phyloP scores from a whole-genome alignment of 805 yeast genomes.

The Candida patagonica region DNA sequence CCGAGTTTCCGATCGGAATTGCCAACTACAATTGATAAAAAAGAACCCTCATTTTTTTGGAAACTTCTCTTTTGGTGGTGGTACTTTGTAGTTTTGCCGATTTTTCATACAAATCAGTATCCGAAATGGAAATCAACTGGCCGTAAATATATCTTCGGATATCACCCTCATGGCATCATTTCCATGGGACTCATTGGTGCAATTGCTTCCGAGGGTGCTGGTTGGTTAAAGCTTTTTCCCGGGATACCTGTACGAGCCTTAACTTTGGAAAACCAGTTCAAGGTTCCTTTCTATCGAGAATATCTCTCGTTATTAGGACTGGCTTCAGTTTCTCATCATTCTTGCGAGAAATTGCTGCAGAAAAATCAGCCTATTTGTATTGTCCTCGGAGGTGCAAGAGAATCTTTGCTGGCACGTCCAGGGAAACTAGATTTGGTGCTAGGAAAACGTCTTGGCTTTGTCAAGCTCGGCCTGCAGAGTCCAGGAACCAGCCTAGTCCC shows the following conservation, averaged over 20 bases:
- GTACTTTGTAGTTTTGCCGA: slow-evolving; percentile 8
- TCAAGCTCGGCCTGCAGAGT: slow-evolving; percentile 71
- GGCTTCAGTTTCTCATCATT: slow-evolving; percentile 70
- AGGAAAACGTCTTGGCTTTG: slow-evolving; percentile 75
- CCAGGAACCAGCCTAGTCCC: slow-evolving; percentile 82
- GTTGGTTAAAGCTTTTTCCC: slow-evolving; percentile 61
- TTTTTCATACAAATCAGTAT: slow-evolving; percentile 32
- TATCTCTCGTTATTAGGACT: slow-evolving; percentile 74
- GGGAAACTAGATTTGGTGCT: slow-evolving; percentile 59
- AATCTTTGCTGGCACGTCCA: slow-evolving; percentile 60
- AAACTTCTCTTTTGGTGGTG: slow-evolving; percentile 17
- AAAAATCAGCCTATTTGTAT: slow-evolving; percentile 72
- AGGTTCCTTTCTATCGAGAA: slow-evolving; percentile 81
- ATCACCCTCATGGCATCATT: slow-evolving; percentile 95
- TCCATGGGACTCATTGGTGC: slow-evolving; percentile 86
- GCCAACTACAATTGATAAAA: background rate
- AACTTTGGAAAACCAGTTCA: slow-evolving; percentile 77
- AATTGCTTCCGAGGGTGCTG: slow-evolving; percentile 72
- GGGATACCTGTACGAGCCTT: slow-evolving; percentile 73
- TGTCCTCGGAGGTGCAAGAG: slow-evolving; percentile 95
- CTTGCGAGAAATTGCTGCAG: slow-evolving; percentile 54
- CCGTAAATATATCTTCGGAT: slow-evolving; percentile 69
- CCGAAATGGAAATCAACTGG: slow-evolving; percentile 21
- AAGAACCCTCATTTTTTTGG: slow-evolving; percentile 5
- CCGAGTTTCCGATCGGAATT: slow-evolving; percentile 41